Evolutionary conservation across 2,329 filamentous ascomycete species (phyloP).

Genomic region (Paecilomyces formosus): DNA sequence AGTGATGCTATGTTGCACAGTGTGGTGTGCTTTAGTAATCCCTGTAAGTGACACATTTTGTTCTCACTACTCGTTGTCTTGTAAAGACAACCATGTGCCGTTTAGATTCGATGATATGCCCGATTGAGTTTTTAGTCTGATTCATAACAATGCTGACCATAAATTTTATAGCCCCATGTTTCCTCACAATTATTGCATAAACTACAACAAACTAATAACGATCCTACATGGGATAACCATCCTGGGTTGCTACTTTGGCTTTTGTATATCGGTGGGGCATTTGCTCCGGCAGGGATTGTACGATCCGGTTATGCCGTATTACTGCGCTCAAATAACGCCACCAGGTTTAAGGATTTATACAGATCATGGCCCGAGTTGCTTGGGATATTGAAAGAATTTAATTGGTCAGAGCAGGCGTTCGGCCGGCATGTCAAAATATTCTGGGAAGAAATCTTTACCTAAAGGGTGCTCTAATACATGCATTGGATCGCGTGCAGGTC

Average conservation of each 20-base stretch:
- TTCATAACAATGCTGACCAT: background rate
- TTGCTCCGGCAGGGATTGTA: slow-evolving; percentile 21
- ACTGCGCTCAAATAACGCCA: slow-evolving; percentile 6
- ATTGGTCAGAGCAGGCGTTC: slow-evolving; percentile 36
- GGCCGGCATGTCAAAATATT: slow-evolving; percentile 19
- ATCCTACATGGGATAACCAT: slow-evolving; percentile 25
- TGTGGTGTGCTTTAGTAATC: slow-evolving; percentile 32
- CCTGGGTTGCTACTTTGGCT: slow-evolving; percentile 31
- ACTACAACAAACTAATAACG: slow-evolving; percentile 19
- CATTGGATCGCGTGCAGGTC: background rate
- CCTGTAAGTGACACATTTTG: slow-evolving; percentile 25
- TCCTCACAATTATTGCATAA: slow-evolving; percentile 23
- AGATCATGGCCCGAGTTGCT: slow-evolving; percentile 25
- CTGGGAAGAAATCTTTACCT: slow-evolving; percentile 16
- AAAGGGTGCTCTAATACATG: background rate
- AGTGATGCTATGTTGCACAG: slow-evolving; percentile 32
- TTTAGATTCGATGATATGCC: too few relatives aligned
- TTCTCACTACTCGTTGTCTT: slow-evolving; percentile 6
- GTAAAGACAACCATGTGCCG: background rate
- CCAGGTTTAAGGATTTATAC: slow-evolving; percentile 12
- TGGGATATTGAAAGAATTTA: slow-evolving; percentile 25
- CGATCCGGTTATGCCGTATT: slow-evolving; percentile 22
- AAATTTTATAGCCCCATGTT: slow-evolving; percentile 2
- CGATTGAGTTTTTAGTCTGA: too few relatives aligned
- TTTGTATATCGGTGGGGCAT: slow-evolving; percentile 31